Conservation (phyloP, 2,329 filamentous ascomycete genomes). For the Lecanicillium sp. region DNA sequence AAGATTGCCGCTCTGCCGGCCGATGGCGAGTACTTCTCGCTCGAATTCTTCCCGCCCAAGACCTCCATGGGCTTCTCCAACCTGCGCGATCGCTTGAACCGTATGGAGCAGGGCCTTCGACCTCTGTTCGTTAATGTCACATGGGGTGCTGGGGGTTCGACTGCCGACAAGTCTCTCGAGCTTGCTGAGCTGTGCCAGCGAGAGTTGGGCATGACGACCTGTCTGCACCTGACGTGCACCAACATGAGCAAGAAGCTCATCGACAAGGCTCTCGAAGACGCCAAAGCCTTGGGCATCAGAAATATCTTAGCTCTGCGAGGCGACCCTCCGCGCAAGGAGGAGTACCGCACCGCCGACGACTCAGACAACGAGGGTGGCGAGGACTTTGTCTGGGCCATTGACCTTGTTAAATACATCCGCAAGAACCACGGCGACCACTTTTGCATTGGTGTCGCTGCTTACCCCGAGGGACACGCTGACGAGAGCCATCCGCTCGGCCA, state of each 20-base stretch:
- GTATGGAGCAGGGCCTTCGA: conserved; percentile 86
- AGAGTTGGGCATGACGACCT: conserved; percentile 87
- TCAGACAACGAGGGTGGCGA: conserved; percentile 58
- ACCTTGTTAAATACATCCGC: conserved; percentile 85
- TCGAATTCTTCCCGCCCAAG: conserved; percentile 99
- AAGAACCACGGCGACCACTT: conserved; percentile 88
- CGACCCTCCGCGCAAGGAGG: conserved; percentile 82
- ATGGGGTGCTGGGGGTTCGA: conserved; percentile 94
- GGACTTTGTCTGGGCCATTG: conserved; percentile 82
- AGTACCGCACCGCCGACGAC: conserved; percentile 63
- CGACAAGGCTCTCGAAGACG: conserved; percentile 84
- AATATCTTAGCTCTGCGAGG: conserved; percentile 91
- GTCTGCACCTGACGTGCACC: conserved; percentile 92
- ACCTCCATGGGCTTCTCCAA: conserved; percentile 94
- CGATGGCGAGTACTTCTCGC: conserved; percentile 81
- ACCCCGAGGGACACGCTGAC: conserved; percentile 92
- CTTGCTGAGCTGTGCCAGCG: conserved; percentile 92
- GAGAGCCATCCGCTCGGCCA: conserved; percentile 72
- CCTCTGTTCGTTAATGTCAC: conserved; percentile 96
- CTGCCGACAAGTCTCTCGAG: conserved; percentile 83
- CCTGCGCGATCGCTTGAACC: conserved; percentile 83
- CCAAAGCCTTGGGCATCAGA: conserved; percentile 81
- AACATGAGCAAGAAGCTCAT: conserved; percentile 88
- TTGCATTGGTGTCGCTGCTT: conserved; percentile 88
- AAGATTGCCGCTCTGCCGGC: conserved; percentile 87